Evolutionary conservation across 495 filamentous ascomycete species (phyloP), one percentile per base, ranked within the genome.

Genomic region (Penicillium desertorum): DNA sequence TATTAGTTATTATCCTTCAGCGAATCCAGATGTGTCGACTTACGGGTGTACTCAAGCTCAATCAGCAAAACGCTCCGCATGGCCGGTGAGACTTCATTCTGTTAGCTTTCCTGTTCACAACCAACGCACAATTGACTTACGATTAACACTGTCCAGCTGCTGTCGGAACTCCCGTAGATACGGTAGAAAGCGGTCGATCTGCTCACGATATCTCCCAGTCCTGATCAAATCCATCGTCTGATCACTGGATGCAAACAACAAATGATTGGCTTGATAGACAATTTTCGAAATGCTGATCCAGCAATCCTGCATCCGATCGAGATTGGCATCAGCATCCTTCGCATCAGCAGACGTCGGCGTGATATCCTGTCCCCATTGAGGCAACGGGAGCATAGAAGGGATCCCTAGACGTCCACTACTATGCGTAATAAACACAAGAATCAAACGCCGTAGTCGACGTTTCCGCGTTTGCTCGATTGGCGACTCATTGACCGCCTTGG

Each of bases 221-320:
- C 90, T 85, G 65, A 97, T 95, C 62, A 98, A 82, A 29, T 89
- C 86, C 17, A 88, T 88, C 0, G 95, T 97, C 59, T 89, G 86
- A 58, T 90, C 85, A 53, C 86, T 87, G 5, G 89, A 93, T 17
- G 86, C 81, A 71, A 96, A 98, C 4, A 98, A 69, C 42, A 83
- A 79, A 65, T 93, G 86, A 62, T 96, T 96, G 56, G 88, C 90
- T 54, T 85, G 75, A 50, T 95, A 87, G 86, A 97, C 95, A 60
- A 96, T 83, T 58, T 88, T 86, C 45, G 91, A 95, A 49, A 98
- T 88, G 3, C 88, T 88, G 17, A 90, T 87, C 94, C 94, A 98
- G 66, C 88, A 91, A 68, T 94, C 85, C 53, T 96, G 90, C 62
- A 96, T 91, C 52, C 64, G 67, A 53, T 82, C 78, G 39, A 78